Conservation (phyloP, 306 rosid species). For the Sphenostylis stenocarpa region DNA sequence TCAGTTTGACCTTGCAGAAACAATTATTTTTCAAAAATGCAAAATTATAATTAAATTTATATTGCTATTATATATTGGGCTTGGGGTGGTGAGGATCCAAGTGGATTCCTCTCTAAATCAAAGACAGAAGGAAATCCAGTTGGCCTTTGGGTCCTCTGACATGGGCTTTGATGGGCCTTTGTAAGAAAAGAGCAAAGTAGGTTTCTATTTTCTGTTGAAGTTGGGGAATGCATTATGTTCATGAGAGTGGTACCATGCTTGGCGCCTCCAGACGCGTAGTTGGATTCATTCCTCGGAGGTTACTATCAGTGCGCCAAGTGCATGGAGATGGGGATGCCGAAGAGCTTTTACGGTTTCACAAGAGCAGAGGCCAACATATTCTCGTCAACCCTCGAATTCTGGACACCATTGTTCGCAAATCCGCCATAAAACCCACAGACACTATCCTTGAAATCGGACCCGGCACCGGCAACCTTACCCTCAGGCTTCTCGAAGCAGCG, state of each 20-base stretch:
- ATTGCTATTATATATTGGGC: too few relatives aligned
- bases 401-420: slow-evolving; percentile 62
- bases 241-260: slow-evolving; percentile 39
- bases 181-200: not conserved
- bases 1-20: not conserved
- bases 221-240: not conserved
- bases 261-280: slow-evolving; percentile 28
- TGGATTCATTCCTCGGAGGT: slow-evolving; percentile 20
- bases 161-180: not conserved
- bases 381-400: slow-evolving; percentile 74
- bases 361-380: slow-evolving; percentile 88
- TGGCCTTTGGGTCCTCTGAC: not conserved
- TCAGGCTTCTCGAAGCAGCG: slow-evolving; percentile 78
- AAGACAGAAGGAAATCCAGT: not conserved
- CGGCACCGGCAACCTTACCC: slow-evolving; percentile 91
- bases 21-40: too few relatives aligned
- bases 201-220: not conserved
- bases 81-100: not conserved
- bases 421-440: slow-evolving; percentile 65
- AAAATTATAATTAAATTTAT: too few relatives aligned
- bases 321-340: slow-evolving; percentile 31
- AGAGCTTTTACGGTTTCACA: slow-evolving; percentile 46
- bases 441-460: slow-evolving; percentile 98
- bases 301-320: slow-evolving; percentile 28
- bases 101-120: too few relatives aligned